These are phyloP conservation scores for Prunus padus DNA, from an alignment of 306 rosid species.

Conservation along the genomic window DNA sequence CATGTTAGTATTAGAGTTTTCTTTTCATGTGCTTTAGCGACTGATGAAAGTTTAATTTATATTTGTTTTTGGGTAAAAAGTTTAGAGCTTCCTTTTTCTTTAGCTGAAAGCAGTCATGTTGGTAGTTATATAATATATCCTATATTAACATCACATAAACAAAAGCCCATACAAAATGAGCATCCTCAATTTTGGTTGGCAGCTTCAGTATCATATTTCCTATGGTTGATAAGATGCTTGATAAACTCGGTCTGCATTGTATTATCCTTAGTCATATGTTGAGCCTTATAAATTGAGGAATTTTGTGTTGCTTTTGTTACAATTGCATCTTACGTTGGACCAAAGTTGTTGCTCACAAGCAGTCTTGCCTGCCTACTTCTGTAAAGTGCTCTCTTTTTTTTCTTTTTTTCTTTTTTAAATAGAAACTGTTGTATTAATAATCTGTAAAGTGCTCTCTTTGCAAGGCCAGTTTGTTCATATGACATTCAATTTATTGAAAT, in stretches of 20 bases:
- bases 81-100: too few species aligned
- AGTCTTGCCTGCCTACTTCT: constrained; percentile 39
- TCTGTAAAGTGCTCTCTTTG: constrained; percentile 83
- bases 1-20: too few species aligned
- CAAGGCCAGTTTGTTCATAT: constrained; percentile 57
- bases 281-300: constrained; percentile 4
- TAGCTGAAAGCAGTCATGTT: too few species aligned
- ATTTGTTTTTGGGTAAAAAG: too few species aligned
- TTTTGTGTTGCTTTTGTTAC: constrained; percentile 65
- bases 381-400: constrained; percentile 83
- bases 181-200: not conserved
- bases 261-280: not conserved
- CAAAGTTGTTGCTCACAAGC: constrained; percentile 63
- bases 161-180: too few species aligned
- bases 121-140: too few species aligned
- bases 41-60: too few species aligned
- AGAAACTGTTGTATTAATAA: too few species aligned
- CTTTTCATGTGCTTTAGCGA: not conserved
- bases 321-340: constrained; percentile 81
- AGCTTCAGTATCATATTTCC: too few species aligned
- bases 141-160: too few species aligned
- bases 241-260: not conserved
- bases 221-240: not conserved
- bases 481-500: constrained; percentile 5
- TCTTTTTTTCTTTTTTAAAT: too few species aligned